Evolutionary conservation across 2,329 filamentous ascomycete species (phyloP).

Genomic region (Neurospora crassa): DNA sequence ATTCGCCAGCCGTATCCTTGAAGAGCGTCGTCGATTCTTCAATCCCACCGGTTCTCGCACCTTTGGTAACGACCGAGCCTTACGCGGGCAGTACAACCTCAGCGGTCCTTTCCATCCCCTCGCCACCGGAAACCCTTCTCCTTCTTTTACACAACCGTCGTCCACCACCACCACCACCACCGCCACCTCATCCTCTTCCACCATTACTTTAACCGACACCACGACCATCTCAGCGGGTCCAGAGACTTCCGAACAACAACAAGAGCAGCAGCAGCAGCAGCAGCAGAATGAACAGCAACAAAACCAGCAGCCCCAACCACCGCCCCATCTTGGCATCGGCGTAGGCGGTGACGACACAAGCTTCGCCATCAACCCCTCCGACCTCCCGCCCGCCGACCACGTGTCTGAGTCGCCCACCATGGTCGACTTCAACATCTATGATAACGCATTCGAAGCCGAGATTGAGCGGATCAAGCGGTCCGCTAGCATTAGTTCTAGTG

Average conservation of each 20-base stretch:
- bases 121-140: not conserved
- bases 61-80: not conserved
- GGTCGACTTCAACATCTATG: constrained; percentile 81
- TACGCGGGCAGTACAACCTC: constrained; percentile 5
- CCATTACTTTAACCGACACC: not conserved
- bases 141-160: not conserved
- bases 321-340: constrained; percentile 66
- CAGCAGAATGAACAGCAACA: constrained; percentile 35
- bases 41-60: constrained; percentile 15
- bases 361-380: constrained; percentile 29
- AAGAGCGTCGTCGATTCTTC: constrained; percentile 34
- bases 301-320: constrained; percentile 43
- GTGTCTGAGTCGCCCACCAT: constrained; percentile 80
- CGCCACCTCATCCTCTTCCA: not conserved
- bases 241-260: constrained; percentile 28
- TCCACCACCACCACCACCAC: not conserved
- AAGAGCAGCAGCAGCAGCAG: constrained; percentile 52
- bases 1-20: constrained; percentile 40
- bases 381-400: constrained; percentile 32
- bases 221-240: constrained; percentile 25
- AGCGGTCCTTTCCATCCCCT: not conserved
- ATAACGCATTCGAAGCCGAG: constrained; percentile 77
- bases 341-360: constrained; percentile 44
- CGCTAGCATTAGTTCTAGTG: constrained; percentile 16
- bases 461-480: constrained; percentile 56